Conservation (phyloP, 129 eudicot species). For the Saposhnikovia divaricata region DNA sequence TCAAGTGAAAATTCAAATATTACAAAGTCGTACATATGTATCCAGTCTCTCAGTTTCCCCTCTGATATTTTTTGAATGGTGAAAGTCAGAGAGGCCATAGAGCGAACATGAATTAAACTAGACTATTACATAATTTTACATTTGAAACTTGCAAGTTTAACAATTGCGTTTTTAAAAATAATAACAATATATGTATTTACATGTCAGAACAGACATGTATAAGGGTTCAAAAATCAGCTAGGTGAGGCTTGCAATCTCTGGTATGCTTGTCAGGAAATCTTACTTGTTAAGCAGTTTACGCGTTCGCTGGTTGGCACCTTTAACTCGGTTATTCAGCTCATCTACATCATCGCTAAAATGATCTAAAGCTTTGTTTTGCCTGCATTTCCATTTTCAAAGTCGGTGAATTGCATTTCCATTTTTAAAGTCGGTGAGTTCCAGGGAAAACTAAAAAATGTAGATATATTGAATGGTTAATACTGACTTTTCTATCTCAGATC, state of each 20-base stretch:
- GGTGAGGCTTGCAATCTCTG: neutral
- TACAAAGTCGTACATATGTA: neutral
- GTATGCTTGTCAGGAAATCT: slow-evolving; percentile 3
- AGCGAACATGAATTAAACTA: neutral
- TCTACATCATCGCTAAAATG: slow-evolving; percentile 69
- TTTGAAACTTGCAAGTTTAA: slow-evolving; percentile 2
- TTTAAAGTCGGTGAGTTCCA: neutral
- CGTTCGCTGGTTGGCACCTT: slow-evolving; percentile 83
- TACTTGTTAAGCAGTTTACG: slow-evolving; percentile 51
- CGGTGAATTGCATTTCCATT: slow-evolving; percentile 17
- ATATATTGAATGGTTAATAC: neutral
- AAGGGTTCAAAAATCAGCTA: slow-evolving; percentile 1
- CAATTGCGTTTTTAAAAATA: neutral
- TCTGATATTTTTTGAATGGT: neutral
- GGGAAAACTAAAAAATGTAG: neutral
- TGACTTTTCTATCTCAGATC: slow-evolving; percentile 80
- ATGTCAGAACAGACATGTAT: neutral
- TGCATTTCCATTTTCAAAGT: slow-evolving; percentile 16
- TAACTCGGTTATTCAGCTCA: slow-evolving; percentile 74
- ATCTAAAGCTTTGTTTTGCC: slow-evolving; percentile 96
- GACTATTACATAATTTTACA: neutral
- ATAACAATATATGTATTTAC: neutral
- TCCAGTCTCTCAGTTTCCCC: neutral
- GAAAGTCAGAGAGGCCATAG: neutral
- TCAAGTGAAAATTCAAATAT: neutral